These are phyloP conservation scores for Noccaea caerulescens DNA, from an alignment of 345 rosid species.

Conservation along the genomic window DNA sequence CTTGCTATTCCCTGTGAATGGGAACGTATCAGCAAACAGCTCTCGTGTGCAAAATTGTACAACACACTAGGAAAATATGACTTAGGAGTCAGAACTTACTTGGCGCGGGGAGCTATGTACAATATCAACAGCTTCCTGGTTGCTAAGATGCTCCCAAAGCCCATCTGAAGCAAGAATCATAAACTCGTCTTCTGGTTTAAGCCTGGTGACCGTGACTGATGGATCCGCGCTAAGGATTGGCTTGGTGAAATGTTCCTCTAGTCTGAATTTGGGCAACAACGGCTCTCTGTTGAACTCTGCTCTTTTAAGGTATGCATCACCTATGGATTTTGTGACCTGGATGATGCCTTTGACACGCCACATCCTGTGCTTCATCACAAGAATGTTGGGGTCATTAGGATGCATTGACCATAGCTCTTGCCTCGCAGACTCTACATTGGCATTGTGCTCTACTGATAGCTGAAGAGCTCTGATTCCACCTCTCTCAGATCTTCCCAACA, in stretches of 20 bases:
- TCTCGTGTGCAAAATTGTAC: not conserved
- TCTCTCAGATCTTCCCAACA: conserved; percentile 64
- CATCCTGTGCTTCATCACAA: conserved; percentile 59
- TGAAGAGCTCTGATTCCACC: conserved; percentile 59
- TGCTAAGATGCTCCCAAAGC: conserved; percentile 85
- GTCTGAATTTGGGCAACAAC: conserved; percentile 55
- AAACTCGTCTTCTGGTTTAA: conserved; percentile 66
- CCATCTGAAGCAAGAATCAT: conserved; percentile 90
- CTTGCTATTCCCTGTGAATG: conserved; percentile 66
- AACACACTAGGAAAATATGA: conserved; percentile 4
- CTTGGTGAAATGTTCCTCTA: conserved; percentile 57
- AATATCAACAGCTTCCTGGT: conserved; percentile 67
- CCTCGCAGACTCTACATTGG: conserved; percentile 62
- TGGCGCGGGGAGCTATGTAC: conserved; percentile 57
- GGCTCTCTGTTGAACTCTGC: conserved; percentile 87
- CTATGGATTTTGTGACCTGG: conserved; percentile 85
- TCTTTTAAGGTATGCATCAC: conserved; percentile 81
- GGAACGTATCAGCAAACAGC: conserved; percentile 6
- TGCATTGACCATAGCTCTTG: conserved; percentile 66
- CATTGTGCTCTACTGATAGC: conserved; percentile 78
- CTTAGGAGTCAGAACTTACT: conserved; percentile 46
- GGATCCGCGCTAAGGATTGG: conserved; percentile 81
- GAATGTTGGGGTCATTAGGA: conserved; percentile 71
- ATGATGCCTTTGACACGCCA: conserved; percentile 92
- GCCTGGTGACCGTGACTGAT: conserved; percentile 54